Conservation (phyloP, 208 protist species). For the Angomonas deanei region DNA sequence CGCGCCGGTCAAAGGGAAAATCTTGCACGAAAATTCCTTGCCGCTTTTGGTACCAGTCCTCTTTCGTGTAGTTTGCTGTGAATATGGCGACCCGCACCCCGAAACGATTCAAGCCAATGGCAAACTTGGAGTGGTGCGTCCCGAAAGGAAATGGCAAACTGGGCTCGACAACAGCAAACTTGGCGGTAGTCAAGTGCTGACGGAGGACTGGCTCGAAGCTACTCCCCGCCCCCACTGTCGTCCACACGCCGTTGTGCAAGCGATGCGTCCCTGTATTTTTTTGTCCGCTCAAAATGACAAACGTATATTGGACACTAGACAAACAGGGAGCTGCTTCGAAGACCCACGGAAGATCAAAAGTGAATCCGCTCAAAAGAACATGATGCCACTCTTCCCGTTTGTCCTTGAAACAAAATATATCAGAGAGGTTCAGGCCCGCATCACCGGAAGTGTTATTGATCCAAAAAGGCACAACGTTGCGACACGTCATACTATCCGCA, state of each 20-base stretch:
- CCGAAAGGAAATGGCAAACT: slow-evolving; percentile 65
- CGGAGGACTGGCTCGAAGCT: too few species aligned
- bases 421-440: background rate
- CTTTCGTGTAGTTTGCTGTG: slow-evolving; percentile 67
- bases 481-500: background rate
- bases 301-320: background rate
- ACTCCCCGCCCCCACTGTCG: too few species aligned
- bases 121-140: slow-evolving; percentile 84
- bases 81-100: slow-evolving; percentile 65
- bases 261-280: background rate
- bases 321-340: background rate
- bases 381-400: background rate
- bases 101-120: slow-evolving; percentile 38
- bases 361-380: background rate
- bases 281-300: background rate
- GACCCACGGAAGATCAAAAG: background rate
- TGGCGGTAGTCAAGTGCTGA: slow-evolving; percentile 6
- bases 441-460: background rate
- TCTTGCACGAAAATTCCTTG: slow-evolving; percentile 83
- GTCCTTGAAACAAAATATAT: background rate
- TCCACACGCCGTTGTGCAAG: background rate
- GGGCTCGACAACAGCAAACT: slow-evolving; percentile 49
- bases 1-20: slow-evolving; percentile 32
- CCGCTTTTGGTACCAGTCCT: slow-evolving; percentile 62
- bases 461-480: background rate